Base-by-base conservation (phyloP, 441 rosid genomes). In the Theobroma grandiflorum region DNA sequence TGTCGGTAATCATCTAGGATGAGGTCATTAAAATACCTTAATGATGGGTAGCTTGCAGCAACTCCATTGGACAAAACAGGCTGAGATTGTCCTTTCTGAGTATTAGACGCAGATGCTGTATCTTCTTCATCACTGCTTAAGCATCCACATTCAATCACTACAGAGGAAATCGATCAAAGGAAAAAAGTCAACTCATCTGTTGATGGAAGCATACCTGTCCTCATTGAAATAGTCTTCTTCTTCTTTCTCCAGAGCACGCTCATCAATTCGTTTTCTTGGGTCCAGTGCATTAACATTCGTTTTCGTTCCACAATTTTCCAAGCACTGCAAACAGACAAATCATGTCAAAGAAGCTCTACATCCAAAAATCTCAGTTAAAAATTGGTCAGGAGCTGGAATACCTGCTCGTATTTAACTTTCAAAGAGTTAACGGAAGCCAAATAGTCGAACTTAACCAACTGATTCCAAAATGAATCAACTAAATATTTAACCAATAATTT, bases 211-310 rank as follows among this genome's bases (percentile, higher is more conserved):
- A 57, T 75, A 95, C 99, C 98, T 97, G 87, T 95, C 97, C 85
- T 89, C 98, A 22, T 95, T 95, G 85, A 97, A 97, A 87, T 97
- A 97, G 82, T 97, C 98, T 85, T 95, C 96, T 88, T 95, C 99
- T 83, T 97, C 99, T 88, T 97, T 97, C 82, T 94, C 99, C 73
- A 89, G 79, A 38, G 98, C 98, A 43, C 98, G 98, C 83, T 92
- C 99, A 80, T 97, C 99, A 22, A 84, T 81, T 77, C 95, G 85
- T 85, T 87, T 94, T 77, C 98, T 89, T 8, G 91, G 86, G 68
- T 91, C 98, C 20, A 87, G 75, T 26, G 89, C 86, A 78, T 82
- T 87, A 82, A 87, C 89, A 77, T 87, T 82, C 79, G 78, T 87
- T 86, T 89, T 91, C 0, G 92, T 80, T 84, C 85, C 97, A 78